phyloP scores from a whole-genome alignment of 1,284 basidiomycete species.

The Gymnopus androsaceus region DNA sequence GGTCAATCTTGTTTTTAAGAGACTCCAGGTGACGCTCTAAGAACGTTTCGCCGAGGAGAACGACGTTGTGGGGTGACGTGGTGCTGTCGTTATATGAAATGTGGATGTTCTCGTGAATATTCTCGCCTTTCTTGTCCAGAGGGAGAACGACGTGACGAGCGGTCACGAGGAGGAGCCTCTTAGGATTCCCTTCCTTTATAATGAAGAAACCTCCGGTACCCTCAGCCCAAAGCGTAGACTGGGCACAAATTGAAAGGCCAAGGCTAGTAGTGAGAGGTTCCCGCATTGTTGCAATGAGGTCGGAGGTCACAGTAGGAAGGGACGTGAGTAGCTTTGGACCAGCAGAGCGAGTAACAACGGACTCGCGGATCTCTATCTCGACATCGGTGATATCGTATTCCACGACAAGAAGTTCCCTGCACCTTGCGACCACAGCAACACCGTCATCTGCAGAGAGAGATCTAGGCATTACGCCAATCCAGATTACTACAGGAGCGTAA shows the following conservation, averaged over 20 bases:
- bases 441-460: slow-evolving; percentile 29
- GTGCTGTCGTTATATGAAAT: too few species aligned
- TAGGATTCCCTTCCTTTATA: slow-evolving; percentile 19
- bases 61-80: too few species aligned
- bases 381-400: slow-evolving; percentile 26
- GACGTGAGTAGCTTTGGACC: slow-evolving; percentile 30
- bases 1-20: too few species aligned
- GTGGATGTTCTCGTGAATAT: too few species aligned
- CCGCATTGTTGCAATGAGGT: slow-evolving; percentile 29
- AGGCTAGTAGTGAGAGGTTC: slow-evolving; percentile 35
- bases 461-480: slow-evolving; percentile 31
- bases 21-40: too few species aligned
- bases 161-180: slow-evolving; percentile 31
- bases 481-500: too few species aligned
- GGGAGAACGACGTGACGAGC: slow-evolving; percentile 23
- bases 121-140: not conserved
- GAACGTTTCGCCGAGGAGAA: too few species aligned
- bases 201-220: slow-evolving; percentile 37
- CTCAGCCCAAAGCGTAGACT: slow-evolving; percentile 23
- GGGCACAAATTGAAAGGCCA: slow-evolving; percentile 33
- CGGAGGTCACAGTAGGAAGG: slow-evolving; percentile 10
- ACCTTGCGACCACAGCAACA: slow-evolving; percentile 25
- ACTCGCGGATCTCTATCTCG: slow-evolving; percentile 36
- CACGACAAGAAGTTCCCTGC: slow-evolving; percentile 26
- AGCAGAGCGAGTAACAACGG: slow-evolving; percentile 24